Percentiles rank a stretch among this genome's conserved stretches.
Conservation (phyloP, 2,329 filamentous ascomycete genomes). For the Ambrosiella xylebori region DNA sequence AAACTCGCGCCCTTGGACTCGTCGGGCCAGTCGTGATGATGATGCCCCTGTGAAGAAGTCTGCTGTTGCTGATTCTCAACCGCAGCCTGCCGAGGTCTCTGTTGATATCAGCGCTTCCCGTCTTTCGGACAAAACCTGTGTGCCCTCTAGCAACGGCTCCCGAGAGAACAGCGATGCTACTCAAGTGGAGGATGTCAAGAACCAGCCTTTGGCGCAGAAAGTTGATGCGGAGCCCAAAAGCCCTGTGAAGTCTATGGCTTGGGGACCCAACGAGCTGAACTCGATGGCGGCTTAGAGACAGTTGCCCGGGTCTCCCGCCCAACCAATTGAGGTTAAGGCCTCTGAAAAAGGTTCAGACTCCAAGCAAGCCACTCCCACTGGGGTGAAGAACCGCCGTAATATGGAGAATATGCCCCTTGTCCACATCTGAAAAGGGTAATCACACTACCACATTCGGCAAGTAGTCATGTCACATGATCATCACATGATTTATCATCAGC, state of each 20-base stretch:
- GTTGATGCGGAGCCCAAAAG: constrained; percentile 5
- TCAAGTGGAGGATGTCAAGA: constrained; percentile 9
- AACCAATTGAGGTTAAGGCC: constrained; percentile 2
- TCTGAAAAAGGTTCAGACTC: constrained; percentile 8
- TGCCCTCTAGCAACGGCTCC: constrained; percentile 7
- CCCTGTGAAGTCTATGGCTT: constrained; percentile 7
- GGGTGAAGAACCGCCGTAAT: constrained; percentile 9
- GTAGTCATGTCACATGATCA: too few species aligned
- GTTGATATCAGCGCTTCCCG: constrained; percentile 7
- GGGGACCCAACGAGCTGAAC: constrained; percentile 2
- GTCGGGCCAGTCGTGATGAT: constrained; percentile 6
- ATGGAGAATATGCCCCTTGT: constrained; percentile 11
- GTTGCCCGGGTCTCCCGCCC: constrained; percentile 8
- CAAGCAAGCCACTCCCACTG: constrained; percentile 9
- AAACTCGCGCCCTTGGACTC: constrained; percentile 4
- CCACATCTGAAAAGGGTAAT: background rate
- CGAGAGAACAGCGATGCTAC: constrained; percentile 1
- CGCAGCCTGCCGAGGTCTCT: constrained; percentile 8
- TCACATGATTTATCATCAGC: background rate
- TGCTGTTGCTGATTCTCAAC: constrained; percentile 3
- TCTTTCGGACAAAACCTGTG: constrained; percentile 3
- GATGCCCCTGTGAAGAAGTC: constrained; percentile 7
- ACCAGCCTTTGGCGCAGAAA: constrained; percentile 6
- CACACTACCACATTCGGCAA: background rate
- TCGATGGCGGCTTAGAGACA: constrained; percentile 1